Percentiles rank a stretch among this genome's conserved stretches.
phyloP scores from a whole-genome alignment of 768 basidiomycete species.

The Termitomyces sp. region DNA sequence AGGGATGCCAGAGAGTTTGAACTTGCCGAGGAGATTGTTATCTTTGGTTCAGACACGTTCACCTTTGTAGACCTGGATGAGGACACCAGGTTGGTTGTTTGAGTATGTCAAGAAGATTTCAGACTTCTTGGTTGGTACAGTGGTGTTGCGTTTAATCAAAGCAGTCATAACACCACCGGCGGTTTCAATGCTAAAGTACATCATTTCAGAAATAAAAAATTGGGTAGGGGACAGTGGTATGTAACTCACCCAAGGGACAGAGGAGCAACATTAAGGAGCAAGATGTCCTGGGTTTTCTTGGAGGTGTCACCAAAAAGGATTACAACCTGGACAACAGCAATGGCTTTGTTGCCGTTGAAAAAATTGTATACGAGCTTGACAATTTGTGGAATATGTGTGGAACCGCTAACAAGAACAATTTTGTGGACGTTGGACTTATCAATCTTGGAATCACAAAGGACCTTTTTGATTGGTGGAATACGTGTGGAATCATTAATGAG shows the following conservation, averaged over 20 bases:
- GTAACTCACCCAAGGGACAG: slow-evolving; percentile 59
- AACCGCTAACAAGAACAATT: slow-evolving; percentile 96
- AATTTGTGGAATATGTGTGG: slow-evolving; percentile 96
- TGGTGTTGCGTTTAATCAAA: slow-evolving; percentile 98
- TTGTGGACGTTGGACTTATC: slow-evolving; percentile 95
- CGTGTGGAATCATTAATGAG: slow-evolving; percentile 97
- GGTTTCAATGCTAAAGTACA: slow-evolving; percentile 79
- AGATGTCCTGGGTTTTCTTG: slow-evolving; percentile 94
- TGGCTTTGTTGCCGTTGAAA: slow-evolving; percentile 98
- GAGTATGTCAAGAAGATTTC: slow-evolving; percentile 98
- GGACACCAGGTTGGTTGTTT: slow-evolving; percentile 97
- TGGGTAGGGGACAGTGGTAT: slow-evolving; percentile 19
- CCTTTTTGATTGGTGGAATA: slow-evolving; percentile 98
- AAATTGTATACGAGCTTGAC: slow-evolving; percentile 97
- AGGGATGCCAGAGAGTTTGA: slow-evolving; percentile 94
- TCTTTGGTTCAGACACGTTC: slow-evolving; percentile 98
- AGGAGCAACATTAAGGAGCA: slow-evolving; percentile 92
- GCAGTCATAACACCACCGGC: slow-evolving; percentile 99
- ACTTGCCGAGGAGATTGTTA: slow-evolving; percentile 98
- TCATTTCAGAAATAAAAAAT: neutral
- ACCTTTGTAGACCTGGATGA: slow-evolving; percentile 98
- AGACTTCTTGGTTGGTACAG: slow-evolving; percentile 97
- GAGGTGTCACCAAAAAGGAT: slow-evolving; percentile 97
- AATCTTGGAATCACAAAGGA: slow-evolving; percentile 97
- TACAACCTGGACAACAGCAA: slow-evolving; percentile 97